Evolutionary conservation across 2,329 filamentous ascomycete species (phyloP).

Genomic region (Xylariaceae sp.): DNA sequence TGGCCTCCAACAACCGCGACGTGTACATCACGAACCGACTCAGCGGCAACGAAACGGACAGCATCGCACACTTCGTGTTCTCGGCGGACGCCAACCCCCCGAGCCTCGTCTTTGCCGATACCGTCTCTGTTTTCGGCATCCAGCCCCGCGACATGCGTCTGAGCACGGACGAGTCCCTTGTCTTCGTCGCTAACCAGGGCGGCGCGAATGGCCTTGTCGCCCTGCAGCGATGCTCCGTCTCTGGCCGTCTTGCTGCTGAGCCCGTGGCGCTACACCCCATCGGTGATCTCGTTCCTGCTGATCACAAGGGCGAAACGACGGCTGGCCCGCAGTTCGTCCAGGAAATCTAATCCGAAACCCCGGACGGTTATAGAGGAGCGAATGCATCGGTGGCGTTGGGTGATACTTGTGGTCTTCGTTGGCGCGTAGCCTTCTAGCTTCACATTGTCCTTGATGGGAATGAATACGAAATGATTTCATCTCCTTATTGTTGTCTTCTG

Average conservation of each 20-base stretch:
- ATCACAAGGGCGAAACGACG: conserved; percentile 9
- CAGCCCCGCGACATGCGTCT: conserved; percentile 45
- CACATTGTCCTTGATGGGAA: too few relatives aligned
- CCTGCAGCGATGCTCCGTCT: conserved; percentile 27
- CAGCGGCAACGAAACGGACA: conserved; percentile 40
- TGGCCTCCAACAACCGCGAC: conserved; percentile 38
- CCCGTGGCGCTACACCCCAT: conserved; percentile 19
- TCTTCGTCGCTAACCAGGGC: conserved; percentile 45
- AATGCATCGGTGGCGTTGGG: conserved; percentile 2
- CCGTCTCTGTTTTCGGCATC: conserved; percentile 24
- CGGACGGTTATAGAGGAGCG: background rate
- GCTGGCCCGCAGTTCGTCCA: conserved; percentile 28
- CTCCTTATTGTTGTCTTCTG: too few relatives aligned
- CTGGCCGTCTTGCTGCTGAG: conserved; percentile 19
- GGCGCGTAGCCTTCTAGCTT: too few relatives aligned
- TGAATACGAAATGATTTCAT: too few relatives aligned
- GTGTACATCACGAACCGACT: conserved; percentile 49
- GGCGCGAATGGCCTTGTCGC: conserved; percentile 37
- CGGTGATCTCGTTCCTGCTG: conserved; percentile 13
- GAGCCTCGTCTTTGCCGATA: conserved; percentile 18
- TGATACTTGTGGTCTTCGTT: background rate
- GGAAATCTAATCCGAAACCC: conserved; percentile 19
- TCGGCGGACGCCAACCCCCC: conserved; percentile 6
- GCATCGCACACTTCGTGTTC: conserved; percentile 41
- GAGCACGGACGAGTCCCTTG: conserved; percentile 26